Evolutionary conservation across 176 grass and related monocot genomes (phyloP).

Genomic region (Typha latifolia): DNA sequence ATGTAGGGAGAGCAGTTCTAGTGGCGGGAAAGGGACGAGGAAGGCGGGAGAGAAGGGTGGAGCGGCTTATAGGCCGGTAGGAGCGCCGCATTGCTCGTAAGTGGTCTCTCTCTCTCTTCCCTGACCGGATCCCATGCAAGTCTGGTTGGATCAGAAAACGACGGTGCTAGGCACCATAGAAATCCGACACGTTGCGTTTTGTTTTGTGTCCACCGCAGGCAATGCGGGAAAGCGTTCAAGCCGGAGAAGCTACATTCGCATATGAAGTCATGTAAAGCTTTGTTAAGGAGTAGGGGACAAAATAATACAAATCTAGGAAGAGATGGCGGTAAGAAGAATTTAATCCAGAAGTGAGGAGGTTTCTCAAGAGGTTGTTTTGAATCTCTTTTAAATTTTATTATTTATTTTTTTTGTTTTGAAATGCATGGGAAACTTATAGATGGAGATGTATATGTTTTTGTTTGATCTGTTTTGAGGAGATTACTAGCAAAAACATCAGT

Average conservation of each 20-base stretch:
- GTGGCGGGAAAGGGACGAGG: slow-evolving; percentile 27
- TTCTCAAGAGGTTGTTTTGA: neutral
- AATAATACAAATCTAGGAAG: slow-evolving; percentile 6
- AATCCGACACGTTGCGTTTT: neutral
- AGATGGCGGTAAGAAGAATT: neutral
- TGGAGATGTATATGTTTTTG: no score
- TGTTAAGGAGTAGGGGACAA: slow-evolving; percentile 33
- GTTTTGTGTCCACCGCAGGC: slow-evolving; percentile 18
- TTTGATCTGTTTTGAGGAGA: no score
- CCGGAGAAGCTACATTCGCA: slow-evolving; percentile 50
- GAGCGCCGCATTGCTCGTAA: slow-evolving; percentile 53
- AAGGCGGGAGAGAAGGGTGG: slow-evolving; percentile 17
- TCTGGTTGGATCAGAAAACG: neutral
- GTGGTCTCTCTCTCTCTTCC: neutral
- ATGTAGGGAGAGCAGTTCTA: slow-evolving; percentile 22
- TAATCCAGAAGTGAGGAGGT: neutral
- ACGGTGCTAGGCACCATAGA: neutral
- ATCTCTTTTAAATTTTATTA: neutral
- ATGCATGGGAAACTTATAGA: no score
- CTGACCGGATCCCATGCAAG: slow-evolving; percentile 9
- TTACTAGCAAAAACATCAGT: no score
- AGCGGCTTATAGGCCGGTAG: slow-evolving; percentile 29
- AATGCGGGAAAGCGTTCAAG: slow-evolving; percentile 58
- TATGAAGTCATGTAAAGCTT: slow-evolving; percentile 54
- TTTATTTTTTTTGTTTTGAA: neutral